Percentiles rank a stretch among this genome's conserved stretches.
These are phyloP conservation scores for Dryas octopetala DNA, from an alignment of 306 rosid species.

Conservation along the genomic window DNA sequence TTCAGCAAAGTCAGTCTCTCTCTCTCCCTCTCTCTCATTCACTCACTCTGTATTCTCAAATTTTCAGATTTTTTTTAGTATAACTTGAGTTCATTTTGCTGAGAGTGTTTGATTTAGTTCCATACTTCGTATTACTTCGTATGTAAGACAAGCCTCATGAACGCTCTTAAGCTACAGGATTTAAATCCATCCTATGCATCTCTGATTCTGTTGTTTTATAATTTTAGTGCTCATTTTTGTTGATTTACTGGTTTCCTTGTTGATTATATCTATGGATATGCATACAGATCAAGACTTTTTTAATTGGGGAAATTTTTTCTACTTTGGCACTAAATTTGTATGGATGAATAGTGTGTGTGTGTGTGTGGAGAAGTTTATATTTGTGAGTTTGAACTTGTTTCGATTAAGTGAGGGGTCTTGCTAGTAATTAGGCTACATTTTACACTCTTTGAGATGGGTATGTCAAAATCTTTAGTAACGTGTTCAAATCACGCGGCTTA, in stretches of 20 bases:
- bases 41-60: slow-evolving; percentile 1
- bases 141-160: not conserved
- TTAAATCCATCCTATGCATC: not conserved
- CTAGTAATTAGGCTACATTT: not conserved
- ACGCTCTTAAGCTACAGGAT: not conserved
- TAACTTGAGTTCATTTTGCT: not conserved
- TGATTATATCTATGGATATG: not conserved
- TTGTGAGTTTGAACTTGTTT: not conserved
- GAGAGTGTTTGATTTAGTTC: not conserved
- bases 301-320: not conserved
- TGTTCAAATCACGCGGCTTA: not conserved
- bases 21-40: not conserved
- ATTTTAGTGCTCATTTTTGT: not conserved
- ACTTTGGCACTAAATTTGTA: not conserved
- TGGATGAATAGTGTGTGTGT: not conserved
- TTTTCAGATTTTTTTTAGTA: not conserved
- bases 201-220: not conserved
- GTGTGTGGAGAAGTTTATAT: no score
- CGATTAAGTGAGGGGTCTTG: not conserved
- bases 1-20: slow-evolving; percentile 44
- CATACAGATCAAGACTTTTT: not conserved
- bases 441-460: not conserved
- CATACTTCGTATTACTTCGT: not conserved
- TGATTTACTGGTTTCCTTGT: not conserved
- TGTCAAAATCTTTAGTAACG: not conserved